These are phyloP conservation scores for Lodderomyces beijingensis DNA, from an alignment of 1,139 yeast species.

Conservation along the genomic window DNA sequence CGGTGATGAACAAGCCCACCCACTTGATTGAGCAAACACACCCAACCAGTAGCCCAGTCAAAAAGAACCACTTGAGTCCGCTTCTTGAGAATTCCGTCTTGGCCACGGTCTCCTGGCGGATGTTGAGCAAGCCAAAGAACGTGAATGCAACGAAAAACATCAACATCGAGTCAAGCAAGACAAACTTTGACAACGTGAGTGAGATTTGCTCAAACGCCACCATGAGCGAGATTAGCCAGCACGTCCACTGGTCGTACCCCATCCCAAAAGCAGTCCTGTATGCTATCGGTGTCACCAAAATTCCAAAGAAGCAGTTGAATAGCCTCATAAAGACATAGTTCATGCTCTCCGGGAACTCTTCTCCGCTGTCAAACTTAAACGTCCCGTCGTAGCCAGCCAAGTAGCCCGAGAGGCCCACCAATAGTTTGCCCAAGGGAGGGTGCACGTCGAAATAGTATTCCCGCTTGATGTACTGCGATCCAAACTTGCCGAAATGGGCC, in stretches of 20 bases:
- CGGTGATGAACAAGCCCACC: conserved; percentile 90
- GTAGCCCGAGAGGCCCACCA: conserved; percentile 64
- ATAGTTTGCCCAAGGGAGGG: conserved; percentile 73
- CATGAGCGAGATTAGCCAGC: conserved; percentile 55
- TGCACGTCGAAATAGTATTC: conserved; percentile 76
- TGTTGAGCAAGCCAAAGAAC: conserved; percentile 50
- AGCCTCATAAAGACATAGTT: conserved; percentile 59
- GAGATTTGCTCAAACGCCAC: conserved; percentile 63
- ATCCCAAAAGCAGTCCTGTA: conserved; percentile 54
- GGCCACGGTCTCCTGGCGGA: conserved; percentile 40
- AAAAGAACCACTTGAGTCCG: conserved; percentile 54
- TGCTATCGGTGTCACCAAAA: conserved; percentile 60
- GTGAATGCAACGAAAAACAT: conserved; percentile 66
- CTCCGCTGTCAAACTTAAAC: conserved; percentile 63
- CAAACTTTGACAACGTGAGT: conserved; percentile 64
- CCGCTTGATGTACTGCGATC: conserved; percentile 57
- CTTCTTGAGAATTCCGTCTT: conserved; percentile 28
- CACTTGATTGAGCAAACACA: conserved; percentile 92
- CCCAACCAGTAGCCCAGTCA: conserved; percentile 82
- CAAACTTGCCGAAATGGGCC: conserved; percentile 79
- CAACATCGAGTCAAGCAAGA: conserved; percentile 68
- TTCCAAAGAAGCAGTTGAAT: conserved; percentile 62
- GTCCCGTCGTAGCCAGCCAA: conserved; percentile 65
- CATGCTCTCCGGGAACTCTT: conserved; percentile 48
- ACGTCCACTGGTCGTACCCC: conserved; percentile 42